phyloP scores from a whole-genome alignment of 2,329 filamentous ascomycete species.

The Neurospora sp. region DNA sequence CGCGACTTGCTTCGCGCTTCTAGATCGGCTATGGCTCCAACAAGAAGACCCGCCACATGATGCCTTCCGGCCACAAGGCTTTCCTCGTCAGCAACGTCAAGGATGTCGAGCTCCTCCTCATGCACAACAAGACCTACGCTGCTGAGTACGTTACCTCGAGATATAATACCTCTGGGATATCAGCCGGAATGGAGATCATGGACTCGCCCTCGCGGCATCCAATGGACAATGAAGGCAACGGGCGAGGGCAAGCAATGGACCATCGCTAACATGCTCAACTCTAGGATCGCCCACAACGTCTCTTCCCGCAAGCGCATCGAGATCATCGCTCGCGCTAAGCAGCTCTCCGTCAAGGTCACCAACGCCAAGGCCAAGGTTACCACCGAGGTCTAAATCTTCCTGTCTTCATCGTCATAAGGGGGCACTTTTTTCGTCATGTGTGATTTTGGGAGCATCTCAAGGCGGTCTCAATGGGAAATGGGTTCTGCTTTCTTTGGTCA shows the following conservation, averaged over 20 bases:
- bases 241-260: not conserved
- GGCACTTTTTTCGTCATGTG: slow-evolving; percentile 16
- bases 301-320: slow-evolving; percentile 98
- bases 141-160: slow-evolving; percentile 67
- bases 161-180: too few relatives aligned
- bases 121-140: slow-evolving; percentile 99
- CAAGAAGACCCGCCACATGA: slow-evolving; percentile 99
- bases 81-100: slow-evolving; percentile 97
- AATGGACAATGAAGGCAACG: not conserved
- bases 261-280: not conserved
- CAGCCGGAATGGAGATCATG: not conserved
- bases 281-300: slow-evolving; percentile 92
- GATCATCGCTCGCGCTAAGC: slow-evolving; percentile 94
- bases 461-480: slow-evolving; percentile 18
- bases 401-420: slow-evolving; percentile 9
- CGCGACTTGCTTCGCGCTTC: slow-evolving; percentile 8
- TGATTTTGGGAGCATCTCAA: slow-evolving; percentile 19
- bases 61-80: slow-evolving; percentile 98
- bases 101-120: slow-evolving; percentile 94
- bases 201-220: not conserved
- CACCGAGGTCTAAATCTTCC: slow-evolving; percentile 63
- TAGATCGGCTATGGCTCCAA: slow-evolving; percentile 98
- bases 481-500: slow-evolving; percentile 10
- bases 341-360: slow-evolving; percentile 98
- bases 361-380: slow-evolving; percentile 99